phyloP scores from a whole-genome alignment of 208 protist species.

The Trypanosoma congolense region DNA sequence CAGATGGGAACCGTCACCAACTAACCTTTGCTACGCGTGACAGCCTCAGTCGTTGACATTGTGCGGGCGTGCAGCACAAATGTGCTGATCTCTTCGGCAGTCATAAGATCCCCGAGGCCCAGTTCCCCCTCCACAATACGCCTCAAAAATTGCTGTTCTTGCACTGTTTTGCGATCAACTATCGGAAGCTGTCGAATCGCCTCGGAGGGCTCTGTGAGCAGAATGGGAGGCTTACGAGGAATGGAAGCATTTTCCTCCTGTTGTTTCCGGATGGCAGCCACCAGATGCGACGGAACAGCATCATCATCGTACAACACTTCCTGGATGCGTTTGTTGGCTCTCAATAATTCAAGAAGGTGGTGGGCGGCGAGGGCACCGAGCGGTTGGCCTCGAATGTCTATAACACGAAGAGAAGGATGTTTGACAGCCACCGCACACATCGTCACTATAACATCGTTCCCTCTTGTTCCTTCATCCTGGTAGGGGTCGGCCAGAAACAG shows the following conservation, averaged over 20 bases:
- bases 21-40: conserved; percentile 52
- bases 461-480: conserved; percentile 17
- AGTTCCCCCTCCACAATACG: conserved; percentile 36
- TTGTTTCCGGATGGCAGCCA: conserved; percentile 22
- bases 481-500: conserved; percentile 53
- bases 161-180: conserved; percentile 63
- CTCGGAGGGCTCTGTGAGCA: conserved; percentile 22
- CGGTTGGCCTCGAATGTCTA: conserved; percentile 46
- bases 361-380: conserved; percentile 44
- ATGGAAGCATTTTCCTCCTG: conserved; percentile 24
- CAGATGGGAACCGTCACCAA: conserved; percentile 55
- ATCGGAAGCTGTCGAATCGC: conserved; percentile 22
- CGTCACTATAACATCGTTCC: conserved; percentile 48
- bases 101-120: conserved; percentile 27
- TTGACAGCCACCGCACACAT: conserved; percentile 34
- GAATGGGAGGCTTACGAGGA: conserved; percentile 3
- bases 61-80: conserved; percentile 48
- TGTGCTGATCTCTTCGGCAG: conserved; percentile 21
- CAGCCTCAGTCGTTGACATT: conserved; percentile 51
- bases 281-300: conserved; percentile 30
- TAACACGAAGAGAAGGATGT: conserved; percentile 29
- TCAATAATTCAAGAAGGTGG: conserved; percentile 30
- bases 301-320: conserved; percentile 25
- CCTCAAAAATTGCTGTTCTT: conserved; percentile 61
- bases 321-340: conserved; percentile 21